Evolutionary conservation across 1,284 basidiomycete species (phyloP), one percentile per base, ranked within the genome.

Genomic region (Limonomyces culmigenus): DNA sequence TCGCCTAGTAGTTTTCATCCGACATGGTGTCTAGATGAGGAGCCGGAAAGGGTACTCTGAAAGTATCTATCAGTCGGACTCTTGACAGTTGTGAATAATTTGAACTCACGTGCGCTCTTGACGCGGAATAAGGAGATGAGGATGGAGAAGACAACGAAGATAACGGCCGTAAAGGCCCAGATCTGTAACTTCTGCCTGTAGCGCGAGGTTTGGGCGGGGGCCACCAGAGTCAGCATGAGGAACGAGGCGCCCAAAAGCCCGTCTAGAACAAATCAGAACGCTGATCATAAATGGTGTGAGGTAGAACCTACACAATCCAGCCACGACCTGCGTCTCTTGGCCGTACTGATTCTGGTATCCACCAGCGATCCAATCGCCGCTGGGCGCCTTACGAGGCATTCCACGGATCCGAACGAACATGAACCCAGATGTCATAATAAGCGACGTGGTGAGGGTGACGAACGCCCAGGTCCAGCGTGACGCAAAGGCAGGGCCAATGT

Each of bases 371-470:
- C 88, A 92, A 42, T 65, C 66, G 15, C 77, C 74, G 49, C 57
- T 75, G 3, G 57, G 54, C 25, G 71, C 74, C 36, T 67, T 64
- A 49, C 74, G 88, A 2, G 91, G 91, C 39, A 73, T 71, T 34
- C 67, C 67, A 43, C 93, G 77, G 49, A 99, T 99, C 43, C 78
- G 78, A 46, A 86, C 88, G 65, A 95, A 99, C 95, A 99, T 98
- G 63, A 80, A 84, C 3, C 91, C 91, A 5, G 77, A 74, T 8
- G 76, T 92, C 76, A 93, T 91, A 46, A 86, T 58, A 21, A 92
- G 65, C 27, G 77, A 77, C 4, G 70, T 65, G 38, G 77, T 43
- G 37, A 89, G 58, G 18, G 68, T 74, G 33, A 60, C 56, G 10
- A 63, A 48, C 3, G 79, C 80, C 86, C 86, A 89, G 10, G 73